Evolutionary conservation across 1,284 basidiomycete species (phyloP), one percentile per base, ranked within the genome.

Genomic region (Cryptococcus sp.): DNA sequence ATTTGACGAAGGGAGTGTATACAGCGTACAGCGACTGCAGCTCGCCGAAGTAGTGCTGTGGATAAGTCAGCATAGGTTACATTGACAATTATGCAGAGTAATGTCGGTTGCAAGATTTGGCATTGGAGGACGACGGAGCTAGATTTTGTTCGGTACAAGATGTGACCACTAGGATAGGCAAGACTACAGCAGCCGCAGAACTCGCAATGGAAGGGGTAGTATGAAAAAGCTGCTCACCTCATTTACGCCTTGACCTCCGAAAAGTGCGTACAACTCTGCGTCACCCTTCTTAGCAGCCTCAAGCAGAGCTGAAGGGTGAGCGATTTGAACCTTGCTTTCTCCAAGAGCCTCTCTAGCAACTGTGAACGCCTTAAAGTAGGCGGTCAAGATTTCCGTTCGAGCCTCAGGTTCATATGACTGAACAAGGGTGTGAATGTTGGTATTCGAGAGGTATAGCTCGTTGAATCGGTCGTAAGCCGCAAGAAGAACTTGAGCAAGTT

Each of bases 171-270:
- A 23, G 23, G 23, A 23, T 23, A 23, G 23, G 23, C 23, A 23
- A 23, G 23, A 23, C 23, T 23, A 23, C 23, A 23, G 23, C 23
- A 23, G 23, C 23, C 23, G 23, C 23, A 23, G 1, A 23, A 23
- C 23, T 23, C 23, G 23, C 23, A n/a, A 54, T 44, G 42, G 32
- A 42, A 44, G 30, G 23, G 5, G 8, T 23, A 75, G 23, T 23
- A 23, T 23, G 23, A 23, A 23, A 23, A 23, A 23, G 23, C 23
- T 23, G 23, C 79, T 71, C 61, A 80, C 77, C 78, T 98, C 95
- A 76, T 98, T 98, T 63, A 89, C 91, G 64, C 95, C 95, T 77
- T 98, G 95, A n/a, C 96, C 96, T 60, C 95, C 95, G 70, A 98
- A 98, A 56, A 98, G 81, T 55, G 90, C 95, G 79, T 89, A 97